Percentiles rank a stretch among this genome's conserved stretches.
Evolutionary conservation across 805 yeast genomes (phyloP).

Genomic region (Metschnikowia sp.): DNA sequence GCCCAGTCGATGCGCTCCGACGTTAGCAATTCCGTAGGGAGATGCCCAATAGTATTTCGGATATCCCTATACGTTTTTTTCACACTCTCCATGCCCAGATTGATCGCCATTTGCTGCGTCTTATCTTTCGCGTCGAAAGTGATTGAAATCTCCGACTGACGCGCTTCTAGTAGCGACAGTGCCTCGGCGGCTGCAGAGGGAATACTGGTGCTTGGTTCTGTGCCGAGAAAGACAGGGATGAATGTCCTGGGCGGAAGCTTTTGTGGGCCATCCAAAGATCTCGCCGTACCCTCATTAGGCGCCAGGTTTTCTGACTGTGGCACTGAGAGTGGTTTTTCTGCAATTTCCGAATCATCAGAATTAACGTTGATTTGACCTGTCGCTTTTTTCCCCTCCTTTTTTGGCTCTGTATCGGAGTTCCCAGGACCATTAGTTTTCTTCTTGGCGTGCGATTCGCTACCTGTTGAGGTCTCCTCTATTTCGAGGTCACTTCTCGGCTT

Average conservation of each 20-base stretch:
- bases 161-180: slow-evolving; percentile 47
- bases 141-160: slow-evolving; percentile 54
- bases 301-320: too few relatives aligned
- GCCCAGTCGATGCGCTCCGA: slow-evolving; percentile 61
- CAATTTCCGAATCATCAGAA: too few relatives aligned
- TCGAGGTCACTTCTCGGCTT: too few relatives aligned
- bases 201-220: slow-evolving; percentile 1
- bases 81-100: slow-evolving; percentile 37
- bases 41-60: slow-evolving; percentile 43
- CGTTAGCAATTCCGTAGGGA: slow-evolving; percentile 16
- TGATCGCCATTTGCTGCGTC: slow-evolving; percentile 45
- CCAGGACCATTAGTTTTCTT: too few relatives aligned
- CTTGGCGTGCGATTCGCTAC: too few relatives aligned
- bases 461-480: too few relatives aligned
- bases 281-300: too few relatives aligned
- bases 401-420: too few relatives aligned
- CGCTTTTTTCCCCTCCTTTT: too few relatives aligned
- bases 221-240: neutral
- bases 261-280: neutral
- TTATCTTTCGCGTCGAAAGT: slow-evolving; percentile 49
- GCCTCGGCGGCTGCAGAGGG: slow-evolving; percentile 3
- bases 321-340: too few relatives aligned
- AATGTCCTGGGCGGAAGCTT: slow-evolving; percentile 9
- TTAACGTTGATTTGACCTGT: too few relatives aligned
- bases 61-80: slow-evolving; percentile 46